Percentiles rank a stretch among this genome's conserved stretches.
Evolutionary conservation across 2,329 filamentous ascomycete species (phyloP).

Genomic region (Pestalotiopsis sp.): DNA sequence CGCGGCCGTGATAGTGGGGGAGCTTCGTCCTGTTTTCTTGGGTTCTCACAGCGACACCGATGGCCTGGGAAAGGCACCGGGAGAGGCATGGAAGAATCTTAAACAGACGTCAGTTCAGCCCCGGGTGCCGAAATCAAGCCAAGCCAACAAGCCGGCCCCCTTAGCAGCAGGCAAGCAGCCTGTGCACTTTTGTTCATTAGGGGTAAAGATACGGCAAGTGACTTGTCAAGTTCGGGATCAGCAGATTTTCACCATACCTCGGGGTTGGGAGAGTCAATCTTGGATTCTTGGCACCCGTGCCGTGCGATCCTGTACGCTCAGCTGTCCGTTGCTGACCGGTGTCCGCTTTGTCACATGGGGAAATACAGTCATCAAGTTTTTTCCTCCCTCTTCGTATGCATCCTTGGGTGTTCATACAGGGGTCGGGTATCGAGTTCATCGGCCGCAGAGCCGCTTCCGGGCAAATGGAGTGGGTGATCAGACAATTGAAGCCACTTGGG

Average conservation of each 20-base stretch:
- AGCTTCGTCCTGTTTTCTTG: not conserved
- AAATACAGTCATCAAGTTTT: not conserved
- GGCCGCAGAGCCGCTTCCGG: not conserved
- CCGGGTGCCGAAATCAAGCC: not conserved
- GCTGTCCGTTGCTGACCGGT: not conserved
- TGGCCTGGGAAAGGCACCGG: not conserved
- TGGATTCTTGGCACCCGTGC: not conserved
- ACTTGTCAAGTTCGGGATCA: not conserved
- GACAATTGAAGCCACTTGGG: not conserved
- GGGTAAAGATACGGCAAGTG: not conserved
- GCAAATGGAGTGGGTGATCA: not conserved
- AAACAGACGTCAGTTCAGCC: slow-evolving; percentile 8
- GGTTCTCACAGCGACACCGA: not conserved
- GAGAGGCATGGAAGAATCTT: not conserved
- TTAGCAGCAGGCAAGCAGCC: not conserved
- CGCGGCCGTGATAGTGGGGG: not conserved
- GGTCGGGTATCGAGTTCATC: not conserved
- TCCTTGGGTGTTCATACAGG: not conserved
- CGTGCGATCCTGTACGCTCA: not conserved
- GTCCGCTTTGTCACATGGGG: not conserved
- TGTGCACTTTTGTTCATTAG: not conserved
- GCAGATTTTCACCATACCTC: not conserved
- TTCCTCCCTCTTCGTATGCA: not conserved
- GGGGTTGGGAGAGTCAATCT: not conserved
- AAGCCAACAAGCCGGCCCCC: not conserved